Evolutionary conservation across 352 stramenopile genomes (phyloP), one percentile per base, ranked within the genome.

Genomic region (Bremia lactucae): DNA sequence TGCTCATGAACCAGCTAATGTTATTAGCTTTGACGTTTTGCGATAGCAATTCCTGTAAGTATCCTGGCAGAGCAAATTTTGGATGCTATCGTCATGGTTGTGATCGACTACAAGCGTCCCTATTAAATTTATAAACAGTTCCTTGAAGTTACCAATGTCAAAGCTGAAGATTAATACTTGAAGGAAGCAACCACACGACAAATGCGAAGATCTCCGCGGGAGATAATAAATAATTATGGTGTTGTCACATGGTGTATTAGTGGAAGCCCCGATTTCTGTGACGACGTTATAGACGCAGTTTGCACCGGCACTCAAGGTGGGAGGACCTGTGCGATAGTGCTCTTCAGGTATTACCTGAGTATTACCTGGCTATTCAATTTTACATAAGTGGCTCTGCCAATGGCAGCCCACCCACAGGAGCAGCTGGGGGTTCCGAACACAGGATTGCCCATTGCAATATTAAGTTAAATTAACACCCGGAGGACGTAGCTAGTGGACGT

Each of bases 1-100:
- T 29, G 33, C 25, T 80, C 45, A 87, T 71, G 62, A 46, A 83
- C 40, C 38, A 40, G 21, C 37, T 63, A 19, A 52, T 84, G 54
- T 47, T 84, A 55, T 2, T 6, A 28, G 6, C 24, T 28, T 28
- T 28, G 24, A 28, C 24, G 10, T 28, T 28, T 10, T 28, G 24
- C 10, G 10, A 28, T 10, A 10, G 24, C 10, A 28, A 28, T n/a
- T n/a, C n/a, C n/a, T n/a, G n/a, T n/a, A n/a, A n/a, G n/a, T n/a
- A n/a, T n/a, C n/a, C n/a, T n/a, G n/a, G n/a, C n/a, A n/a, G n/a
- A n/a, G n/a, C n/a, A n/a, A n/a, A n/a, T n/a, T n/a, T n/a, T n/a
- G n/a, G n/a, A n/a, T n/a, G n/a, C n/a, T n/a, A n/a, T 28, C 24
- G 24, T 28, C 24, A 10, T 28, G 24, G 24, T 28, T 28, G 24